A percentile compares a stretch with the other conserved stretches of the same genome.
Conservation (phyloP, 2,329 filamentous ascomycete species). For the Penicillium vulpinum region DNA sequence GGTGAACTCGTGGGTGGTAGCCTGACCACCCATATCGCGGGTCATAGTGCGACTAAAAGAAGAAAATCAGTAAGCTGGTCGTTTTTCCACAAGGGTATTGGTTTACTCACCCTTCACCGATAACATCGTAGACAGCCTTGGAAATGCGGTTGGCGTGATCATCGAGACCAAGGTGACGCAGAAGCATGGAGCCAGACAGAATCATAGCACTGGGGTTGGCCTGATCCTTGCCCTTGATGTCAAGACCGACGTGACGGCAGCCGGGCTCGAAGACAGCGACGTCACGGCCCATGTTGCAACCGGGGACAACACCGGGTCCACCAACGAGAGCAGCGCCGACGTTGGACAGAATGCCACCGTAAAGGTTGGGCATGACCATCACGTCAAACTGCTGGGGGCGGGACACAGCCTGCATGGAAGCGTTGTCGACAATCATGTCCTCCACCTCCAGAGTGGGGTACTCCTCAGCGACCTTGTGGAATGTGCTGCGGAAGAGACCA, state of each 20-base stretch:
- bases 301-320: slow-evolving; percentile 93
- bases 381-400: slow-evolving; percentile 98
- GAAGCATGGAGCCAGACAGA: slow-evolving; percentile 92
- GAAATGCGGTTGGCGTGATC: slow-evolving; percentile 98
- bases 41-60: slow-evolving; percentile 74
- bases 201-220: slow-evolving; percentile 97
- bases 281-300: slow-evolving; percentile 99
- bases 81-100: not conserved
- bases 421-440: slow-evolving; percentile 99
- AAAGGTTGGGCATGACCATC: slow-evolving; percentile 99
- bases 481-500: slow-evolving; percentile 96
- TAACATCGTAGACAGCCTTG: slow-evolving; percentile 73
- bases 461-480: slow-evolving; percentile 89
- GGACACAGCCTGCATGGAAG: slow-evolving; percentile 98
- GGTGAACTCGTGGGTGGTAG: slow-evolving; percentile 93
- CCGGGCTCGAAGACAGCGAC: slow-evolving; percentile 98
- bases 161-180: slow-evolving; percentile 94
- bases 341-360: slow-evolving; percentile 98
- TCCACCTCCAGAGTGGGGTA: slow-evolving; percentile 94
- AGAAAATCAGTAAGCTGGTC: slow-evolving; percentile 8
- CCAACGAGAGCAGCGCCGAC: slow-evolving; percentile 96
- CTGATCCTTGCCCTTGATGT: slow-evolving; percentile 99
- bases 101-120: slow-evolving; percentile 79
- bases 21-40: slow-evolving; percentile 90
- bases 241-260: slow-evolving; percentile 97